Evolutionary conservation across 768 basidiomycete genomes (phyloP), one percentile per base, ranked within the genome.

Genomic region (Tricholoma hemisulphureum): DNA sequence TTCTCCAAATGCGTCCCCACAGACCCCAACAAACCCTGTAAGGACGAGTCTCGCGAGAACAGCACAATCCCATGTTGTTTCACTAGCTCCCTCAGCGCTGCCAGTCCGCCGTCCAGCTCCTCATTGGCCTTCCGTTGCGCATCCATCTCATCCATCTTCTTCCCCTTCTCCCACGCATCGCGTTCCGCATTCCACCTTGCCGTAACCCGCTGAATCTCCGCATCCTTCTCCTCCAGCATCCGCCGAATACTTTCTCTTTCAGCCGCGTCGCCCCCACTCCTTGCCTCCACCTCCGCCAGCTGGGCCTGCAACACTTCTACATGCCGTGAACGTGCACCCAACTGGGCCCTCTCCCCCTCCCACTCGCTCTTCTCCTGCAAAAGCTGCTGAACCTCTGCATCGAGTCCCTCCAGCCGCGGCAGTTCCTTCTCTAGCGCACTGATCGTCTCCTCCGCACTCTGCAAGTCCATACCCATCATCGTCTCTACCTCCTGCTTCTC

Each of bases 401-500:
- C 80, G 52, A 84, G 67, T 6, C 74, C 75, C 56, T 81, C 80
- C 28, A 85, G 68, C 58, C 76, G 74, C 6, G 78, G 80, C 24
- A 86, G 63, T 53, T 89, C 83, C 55, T 74, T 69, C 69, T 87
- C 81, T 53, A 91, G 64, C 1, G 80, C 77, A 16, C 73, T 70
- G 41, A 88, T 83, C 32, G 81, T 85, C 49, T 89, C 88, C 65
- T 89, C 83, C 1, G 87, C 84, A 46, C 71, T 80, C 66, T 87
- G 85, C 35, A 88, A 70, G 58, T 91, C 89, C 75, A 86, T 76
- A 1, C 77, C 77, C 74, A 87, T 76, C 59, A 80, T 78, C 2
- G 84, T 84, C 68, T 89, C 85, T 13, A 86, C 73, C 62, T 88
- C 80, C 50, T 84, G 80, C 72, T 89, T 91, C 68, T 92, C 91